These are phyloP conservation scores for Tricholoma bakamatsutake DNA, from an alignment of 768 basidiomycete species.

Conservation along the genomic window DNA sequence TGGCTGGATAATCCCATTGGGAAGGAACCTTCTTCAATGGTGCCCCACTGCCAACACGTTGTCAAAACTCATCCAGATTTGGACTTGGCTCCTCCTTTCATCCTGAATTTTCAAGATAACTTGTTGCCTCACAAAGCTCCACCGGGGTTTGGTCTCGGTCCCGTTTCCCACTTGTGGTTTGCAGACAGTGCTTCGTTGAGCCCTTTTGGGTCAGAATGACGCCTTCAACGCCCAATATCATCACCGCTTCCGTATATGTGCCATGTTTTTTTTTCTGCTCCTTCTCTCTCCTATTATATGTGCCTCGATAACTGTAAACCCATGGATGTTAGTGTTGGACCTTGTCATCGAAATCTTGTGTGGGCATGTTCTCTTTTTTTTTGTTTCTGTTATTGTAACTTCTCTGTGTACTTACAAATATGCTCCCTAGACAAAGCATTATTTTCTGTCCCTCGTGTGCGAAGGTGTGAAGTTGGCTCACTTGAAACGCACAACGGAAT, in stretches of 20 bases:
- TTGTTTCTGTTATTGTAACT: neutral
- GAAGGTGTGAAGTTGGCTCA: neutral
- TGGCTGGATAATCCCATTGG: constrained; percentile 15
- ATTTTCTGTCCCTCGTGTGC: neutral
- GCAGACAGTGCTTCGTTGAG: neutral
- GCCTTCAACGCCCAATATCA: neutral
- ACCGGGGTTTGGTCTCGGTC: neutral
- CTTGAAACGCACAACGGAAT: neutral
- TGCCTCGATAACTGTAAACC: neutral
- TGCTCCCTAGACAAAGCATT: neutral
- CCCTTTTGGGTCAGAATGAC: neutral
- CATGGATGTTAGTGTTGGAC: neutral
- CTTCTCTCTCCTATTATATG: neutral
- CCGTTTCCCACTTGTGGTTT: neutral
- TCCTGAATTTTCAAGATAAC: neutral
- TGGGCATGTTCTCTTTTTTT: neutral
- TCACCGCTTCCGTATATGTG: neutral
- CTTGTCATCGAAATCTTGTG: neutral
- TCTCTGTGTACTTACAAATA: neutral
- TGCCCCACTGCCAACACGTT: neutral
- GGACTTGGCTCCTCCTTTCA: no score
- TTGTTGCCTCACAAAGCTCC: neutral
- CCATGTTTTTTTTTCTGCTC: neutral
- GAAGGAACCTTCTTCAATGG: neutral
- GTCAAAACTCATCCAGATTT: neutral